phyloP scores from a whole-genome alignment of 2,329 filamentous ascomycete genomes.

The Acephala macrosclerotiorum region DNA sequence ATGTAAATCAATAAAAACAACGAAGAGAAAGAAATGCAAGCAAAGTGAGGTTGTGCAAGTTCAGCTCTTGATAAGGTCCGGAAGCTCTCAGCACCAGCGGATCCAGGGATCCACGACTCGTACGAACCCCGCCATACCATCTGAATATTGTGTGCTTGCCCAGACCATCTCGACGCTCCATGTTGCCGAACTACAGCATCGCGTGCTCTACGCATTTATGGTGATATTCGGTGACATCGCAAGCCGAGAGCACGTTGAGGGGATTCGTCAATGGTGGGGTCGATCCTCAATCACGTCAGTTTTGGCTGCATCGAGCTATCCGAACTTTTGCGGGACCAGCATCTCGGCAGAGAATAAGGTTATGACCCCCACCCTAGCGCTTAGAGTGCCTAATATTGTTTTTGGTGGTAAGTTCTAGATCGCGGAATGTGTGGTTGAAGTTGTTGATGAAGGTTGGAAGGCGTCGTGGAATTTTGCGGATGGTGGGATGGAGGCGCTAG shows the following conservation, averaged over 20 bases:
- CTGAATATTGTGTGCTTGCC: no score
- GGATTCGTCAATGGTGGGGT: not conserved
- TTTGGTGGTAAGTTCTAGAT: no score
- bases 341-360: not conserved
- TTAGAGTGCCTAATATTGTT: not conserved
- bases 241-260: not conserved
- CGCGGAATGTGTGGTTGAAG: not conserved
- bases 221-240: not conserved
- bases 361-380: not conserved
- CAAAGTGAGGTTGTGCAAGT: not conserved
- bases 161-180: not conserved
- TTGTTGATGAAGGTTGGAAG: not conserved
- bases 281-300: conserved; percentile 17
- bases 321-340: not conserved
- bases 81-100: not conserved
- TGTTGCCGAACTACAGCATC: not conserved
- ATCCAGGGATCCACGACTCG: no score
- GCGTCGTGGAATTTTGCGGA: no score
- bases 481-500: not conserved
- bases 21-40: not conserved
- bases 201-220: not conserved
- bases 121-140: conserved; percentile 1
- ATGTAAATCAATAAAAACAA: not conserved
- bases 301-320: not conserved
- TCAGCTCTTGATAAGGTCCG: not conserved